Evolutionary conservation across 2,329 filamentous ascomycete genomes (phyloP), one percentile per base, ranked within the genome.

Genomic region (Raffaelea ambrosiae): DNA sequence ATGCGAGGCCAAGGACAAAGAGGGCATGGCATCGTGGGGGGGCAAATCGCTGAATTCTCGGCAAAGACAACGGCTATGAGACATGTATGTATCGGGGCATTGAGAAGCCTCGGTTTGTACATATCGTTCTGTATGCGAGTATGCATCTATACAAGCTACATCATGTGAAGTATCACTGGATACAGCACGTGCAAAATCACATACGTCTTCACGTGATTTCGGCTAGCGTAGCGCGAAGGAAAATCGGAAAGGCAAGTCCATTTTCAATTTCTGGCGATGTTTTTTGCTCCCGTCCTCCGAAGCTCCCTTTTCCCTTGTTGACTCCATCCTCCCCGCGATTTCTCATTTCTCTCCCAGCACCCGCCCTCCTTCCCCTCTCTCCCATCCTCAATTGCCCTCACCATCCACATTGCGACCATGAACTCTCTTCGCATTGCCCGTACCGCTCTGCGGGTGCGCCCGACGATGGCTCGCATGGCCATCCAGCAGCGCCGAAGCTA

Each of bases 351-450:
- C 36, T 26, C 47, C 19, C 47, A n/a, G n/a, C n/a, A n/a, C n/a
- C n/a, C 31, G 29, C 19, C 20, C 38, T 11, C 31, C 33, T 10
- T 38, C 13, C n/a, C 22, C 19, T 40, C 16, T 13, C 20, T 10
- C 19, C 22, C 21, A 5, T 13, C 44, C 23, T 31, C 70, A 71
- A 74, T 73, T 72, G 67, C 64, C 67, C 66, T 62, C 66, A 63
- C 66, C 68, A 57, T 63, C 63, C 18, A 5, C 8, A 10, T 38
- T n/a, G 35, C 35, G 35, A 81, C 71, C 73, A 97, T 97, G 91
- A 95, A 89, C 82, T 86, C 88, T 70, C 74, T 96, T 73, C 88
- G 90, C 72, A 77, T 95, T 72, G 87, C 89, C 76, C 86, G 91
- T 72, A 81, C 83, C 71, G 91, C 88, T 74, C 78, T 95, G 69